A percentile compares a stretch with the other conserved stretches of the same genome.
phyloP scores from a whole-genome alignment of 352 stramenopile genomes.

The Albugo laibachii region DNA sequence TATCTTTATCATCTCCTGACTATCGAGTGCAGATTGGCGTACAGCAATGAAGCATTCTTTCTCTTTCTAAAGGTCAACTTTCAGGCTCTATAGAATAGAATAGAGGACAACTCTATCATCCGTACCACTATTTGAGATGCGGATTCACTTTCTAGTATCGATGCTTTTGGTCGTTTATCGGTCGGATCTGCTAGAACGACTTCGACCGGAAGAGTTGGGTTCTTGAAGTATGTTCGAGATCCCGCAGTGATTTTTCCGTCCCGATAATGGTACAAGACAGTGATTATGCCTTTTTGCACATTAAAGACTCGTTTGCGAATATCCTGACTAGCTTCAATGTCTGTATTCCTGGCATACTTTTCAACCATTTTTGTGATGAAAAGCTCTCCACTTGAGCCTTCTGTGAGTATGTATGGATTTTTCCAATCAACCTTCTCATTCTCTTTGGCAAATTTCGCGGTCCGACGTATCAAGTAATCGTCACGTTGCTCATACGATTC shows the following conservation, averaged over 20 bases:
- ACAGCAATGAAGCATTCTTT: constrained; percentile 83
- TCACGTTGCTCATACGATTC: constrained; percentile 75
- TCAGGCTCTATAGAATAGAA: neutral
- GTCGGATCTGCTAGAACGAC: constrained; percentile 52
- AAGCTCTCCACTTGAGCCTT: constrained; percentile 45
- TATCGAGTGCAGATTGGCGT: constrained; percentile 76
- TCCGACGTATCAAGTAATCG: constrained; percentile 72
- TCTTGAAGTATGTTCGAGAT: constrained; percentile 63
- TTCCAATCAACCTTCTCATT: constrained; percentile 61
- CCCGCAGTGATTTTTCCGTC: constrained; percentile 82
- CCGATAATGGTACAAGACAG: constrained; percentile 82
- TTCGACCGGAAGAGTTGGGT: constrained; percentile 37
- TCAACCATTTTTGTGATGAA: constrained; percentile 88
- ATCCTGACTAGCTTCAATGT: constrained; percentile 41
- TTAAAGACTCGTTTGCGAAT: constrained; percentile 82
- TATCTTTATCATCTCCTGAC: constrained; percentile 79
- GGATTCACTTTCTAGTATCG: constrained; percentile 48
- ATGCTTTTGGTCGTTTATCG: constrained; percentile 39
- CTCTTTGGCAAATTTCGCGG: constrained; percentile 49
- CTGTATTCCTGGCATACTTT: constrained; percentile 63
- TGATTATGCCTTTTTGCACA: constrained; percentile 76
- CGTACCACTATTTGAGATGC: constrained; percentile 22
- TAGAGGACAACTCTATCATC: neutral
- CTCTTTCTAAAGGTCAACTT: constrained; percentile 23
- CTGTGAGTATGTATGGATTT: constrained; percentile 60